Evolutionary conservation across 2,329 filamentous ascomycete genomes (phyloP), one percentile per base, ranked within the genome.

Genomic region (Anthostomella pinea): DNA sequence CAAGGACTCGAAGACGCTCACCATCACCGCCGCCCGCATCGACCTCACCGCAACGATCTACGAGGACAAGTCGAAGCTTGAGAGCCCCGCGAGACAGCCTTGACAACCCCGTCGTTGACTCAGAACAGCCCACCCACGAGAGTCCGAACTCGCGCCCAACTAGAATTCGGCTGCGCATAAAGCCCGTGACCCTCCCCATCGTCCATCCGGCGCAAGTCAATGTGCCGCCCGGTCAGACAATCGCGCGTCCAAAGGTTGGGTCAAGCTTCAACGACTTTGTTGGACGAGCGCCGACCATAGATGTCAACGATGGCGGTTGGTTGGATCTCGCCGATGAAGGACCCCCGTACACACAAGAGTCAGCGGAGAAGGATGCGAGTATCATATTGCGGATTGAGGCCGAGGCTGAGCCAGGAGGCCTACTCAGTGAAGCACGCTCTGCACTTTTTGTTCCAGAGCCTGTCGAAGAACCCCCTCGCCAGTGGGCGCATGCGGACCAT

Each of bases 401-500:
- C 30, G 90, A 88, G 46, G 79, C 80, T 3, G 72, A 86, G 52
- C 77, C 81, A 5, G 90, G 89, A 11, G 87, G 88, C 2, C 59
- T 89, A 4, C 70, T 96, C 18, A 88, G 84, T 33, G 67, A 73
- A 35, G 79, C 81, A 41, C 72, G 75, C 41, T 91, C 86, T 57
- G 83, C 81, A 3, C 66, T 83, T 16, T 93, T 86, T 51, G 73
- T 81, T 13, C 85, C 86, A 0, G 86, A 93, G 45, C 70, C 79
- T 9, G 69, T 68, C 41, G 81, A 87, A 38, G 85, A 94, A 52
- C 86, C 86, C 0, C 77, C 80, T 0, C 74, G 77, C 34, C 87
- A 93, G 54, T 97, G 87, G 70, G 81, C 85, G n/a, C 89, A 94
- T 50, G 77, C 80, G 56, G 90, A 97, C 55, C 87, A 97, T 57